These are phyloP conservation scores for Przewalskia tangutica DNA, from an alignment of 257 asterid species.

Conservation along the genomic window DNA sequence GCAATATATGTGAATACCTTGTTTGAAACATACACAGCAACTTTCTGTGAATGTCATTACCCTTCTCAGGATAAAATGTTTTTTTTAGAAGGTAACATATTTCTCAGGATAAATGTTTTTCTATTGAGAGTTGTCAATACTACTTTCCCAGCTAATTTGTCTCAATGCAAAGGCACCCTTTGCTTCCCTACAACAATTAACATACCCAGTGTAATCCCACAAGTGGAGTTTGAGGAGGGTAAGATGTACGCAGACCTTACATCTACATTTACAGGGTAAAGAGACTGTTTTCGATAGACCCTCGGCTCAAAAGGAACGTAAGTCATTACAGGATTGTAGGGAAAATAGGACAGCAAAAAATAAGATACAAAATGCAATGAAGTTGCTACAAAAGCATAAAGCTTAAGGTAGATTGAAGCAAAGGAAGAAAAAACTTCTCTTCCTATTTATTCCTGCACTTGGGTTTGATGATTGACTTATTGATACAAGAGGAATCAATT, in stretches of 20 bases:
- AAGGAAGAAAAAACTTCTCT: neutral
- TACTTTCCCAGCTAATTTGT: neutral
- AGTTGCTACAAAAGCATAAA: neutral
- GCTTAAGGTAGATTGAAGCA: neutral
- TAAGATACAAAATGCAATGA: neutral
- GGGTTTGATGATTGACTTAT: conserved; percentile 3
- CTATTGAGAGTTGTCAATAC: neutral
- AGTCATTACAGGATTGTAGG: too few species aligned
- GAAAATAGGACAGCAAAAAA: too few species aligned
- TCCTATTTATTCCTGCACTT: neutral
- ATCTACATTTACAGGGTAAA: too few species aligned
- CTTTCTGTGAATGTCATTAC: neutral
- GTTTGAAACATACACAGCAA: neutral
- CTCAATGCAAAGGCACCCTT: neutral
- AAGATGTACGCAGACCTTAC: too few species aligned
- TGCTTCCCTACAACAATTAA: neutral
- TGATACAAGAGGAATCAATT: neutral
- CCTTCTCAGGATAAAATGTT: neutral
- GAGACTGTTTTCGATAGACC: too few species aligned
- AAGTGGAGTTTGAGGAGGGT: too few species aligned
- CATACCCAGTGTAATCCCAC: too few species aligned
- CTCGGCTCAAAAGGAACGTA: too few species aligned
- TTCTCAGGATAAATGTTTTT: too few species aligned
- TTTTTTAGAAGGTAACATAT: too few species aligned
- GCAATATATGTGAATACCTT: neutral